Conservation (phyloP, 1,284 basidiomycete genomes). For the Fomitopsis pinicola region DNA sequence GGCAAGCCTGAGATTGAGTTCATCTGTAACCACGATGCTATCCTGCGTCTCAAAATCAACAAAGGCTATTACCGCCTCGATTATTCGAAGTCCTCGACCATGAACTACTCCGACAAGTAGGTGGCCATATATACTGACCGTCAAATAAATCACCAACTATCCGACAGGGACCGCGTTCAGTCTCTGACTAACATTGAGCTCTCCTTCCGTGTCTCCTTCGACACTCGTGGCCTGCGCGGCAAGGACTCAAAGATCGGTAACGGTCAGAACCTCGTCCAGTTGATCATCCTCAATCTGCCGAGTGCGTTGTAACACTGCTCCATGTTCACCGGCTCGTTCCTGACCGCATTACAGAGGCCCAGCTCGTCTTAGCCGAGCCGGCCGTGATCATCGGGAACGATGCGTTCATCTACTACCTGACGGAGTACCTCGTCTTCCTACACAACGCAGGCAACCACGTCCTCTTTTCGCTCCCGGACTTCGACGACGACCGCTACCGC, state of each 20-base stretch:
- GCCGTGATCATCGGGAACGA: constrained; percentile 8
- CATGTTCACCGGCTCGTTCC: background rate
- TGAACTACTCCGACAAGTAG: constrained; percentile 9
- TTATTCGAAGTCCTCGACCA: constrained; percentile 8
- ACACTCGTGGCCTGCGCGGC: constrained; percentile 1
- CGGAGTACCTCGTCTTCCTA: constrained; percentile 20
- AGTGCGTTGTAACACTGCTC: constrained; percentile 1
- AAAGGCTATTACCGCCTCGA: constrained; percentile 22
- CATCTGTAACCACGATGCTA: constrained; percentile 28
- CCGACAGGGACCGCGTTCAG: constrained; percentile 10
- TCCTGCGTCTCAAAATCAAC: constrained; percentile 19
- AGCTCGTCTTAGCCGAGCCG: constrained; percentile 7
- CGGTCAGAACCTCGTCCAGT: constrained; percentile 8
- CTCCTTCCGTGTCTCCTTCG: constrained; percentile 6
- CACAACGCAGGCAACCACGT: constrained; percentile 26
- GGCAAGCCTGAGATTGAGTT: constrained; percentile 21
- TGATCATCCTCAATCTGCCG: constrained; percentile 6
- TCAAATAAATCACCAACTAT: background rate
- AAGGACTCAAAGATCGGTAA: constrained; percentile 8
- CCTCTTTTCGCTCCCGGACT: constrained; percentile 28
- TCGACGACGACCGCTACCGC: constrained; percentile 19
- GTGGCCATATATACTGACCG: background rate
- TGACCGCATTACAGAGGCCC: constrained; percentile 8
- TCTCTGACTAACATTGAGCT: constrained; percentile 3
- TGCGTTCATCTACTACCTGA: constrained; percentile 18